These are phyloP conservation scores for Leucosporidium scottii DNA, from an alignment of 768 basidiomycete species.

Conservation along the genomic window DNA sequence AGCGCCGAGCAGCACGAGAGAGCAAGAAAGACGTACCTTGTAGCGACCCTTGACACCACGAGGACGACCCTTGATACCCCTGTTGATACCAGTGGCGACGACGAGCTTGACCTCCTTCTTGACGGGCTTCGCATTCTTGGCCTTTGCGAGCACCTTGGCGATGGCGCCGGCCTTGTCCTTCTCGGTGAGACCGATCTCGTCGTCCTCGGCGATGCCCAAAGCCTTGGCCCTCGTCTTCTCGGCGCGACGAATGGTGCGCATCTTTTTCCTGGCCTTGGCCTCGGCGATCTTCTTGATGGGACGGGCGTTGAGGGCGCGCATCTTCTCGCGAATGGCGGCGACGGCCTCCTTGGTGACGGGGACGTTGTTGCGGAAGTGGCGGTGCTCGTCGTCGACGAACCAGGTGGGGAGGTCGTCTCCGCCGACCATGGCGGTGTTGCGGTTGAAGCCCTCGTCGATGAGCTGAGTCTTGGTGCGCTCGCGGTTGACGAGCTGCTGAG, in stretches of 20 bases:
- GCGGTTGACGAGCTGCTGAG: slow-evolving; percentile 83
- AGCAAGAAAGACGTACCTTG: slow-evolving; percentile 39
- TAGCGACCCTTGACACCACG: slow-evolving; percentile 95
- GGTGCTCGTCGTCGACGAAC: slow-evolving; percentile 95
- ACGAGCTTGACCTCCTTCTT: slow-evolving; percentile 61
- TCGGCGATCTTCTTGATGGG: slow-evolving; percentile 96
- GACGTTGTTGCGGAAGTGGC: slow-evolving; percentile 85
- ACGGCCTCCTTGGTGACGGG: slow-evolving; percentile 97
- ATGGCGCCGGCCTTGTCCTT: slow-evolving; percentile 89
- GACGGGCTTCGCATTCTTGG: slow-evolving; percentile 39
- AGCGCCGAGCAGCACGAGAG: slow-evolving; percentile 8
- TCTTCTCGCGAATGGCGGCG: slow-evolving; percentile 71
- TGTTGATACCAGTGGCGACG: slow-evolving; percentile 84
- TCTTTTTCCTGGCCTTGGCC: slow-evolving; percentile 94
- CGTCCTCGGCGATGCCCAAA: slow-evolving; percentile 77
- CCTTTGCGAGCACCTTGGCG: slow-evolving; percentile 65
- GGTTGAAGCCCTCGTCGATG: slow-evolving; percentile 91
- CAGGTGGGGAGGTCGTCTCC: slow-evolving; percentile 88
- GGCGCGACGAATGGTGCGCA: slow-evolving; percentile 71
- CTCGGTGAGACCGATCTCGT: slow-evolving; percentile 74
- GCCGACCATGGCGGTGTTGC: slow-evolving; percentile 59
- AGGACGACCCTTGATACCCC: slow-evolving; percentile 82
- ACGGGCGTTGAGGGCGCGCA: slow-evolving; percentile 87
- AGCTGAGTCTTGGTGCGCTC: slow-evolving; percentile 79
- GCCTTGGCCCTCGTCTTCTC: slow-evolving; percentile 95